Evolutionary conservation across 2,329 filamentous ascomycete species (phyloP).

Genomic region (Botrytis galanthina): DNA sequence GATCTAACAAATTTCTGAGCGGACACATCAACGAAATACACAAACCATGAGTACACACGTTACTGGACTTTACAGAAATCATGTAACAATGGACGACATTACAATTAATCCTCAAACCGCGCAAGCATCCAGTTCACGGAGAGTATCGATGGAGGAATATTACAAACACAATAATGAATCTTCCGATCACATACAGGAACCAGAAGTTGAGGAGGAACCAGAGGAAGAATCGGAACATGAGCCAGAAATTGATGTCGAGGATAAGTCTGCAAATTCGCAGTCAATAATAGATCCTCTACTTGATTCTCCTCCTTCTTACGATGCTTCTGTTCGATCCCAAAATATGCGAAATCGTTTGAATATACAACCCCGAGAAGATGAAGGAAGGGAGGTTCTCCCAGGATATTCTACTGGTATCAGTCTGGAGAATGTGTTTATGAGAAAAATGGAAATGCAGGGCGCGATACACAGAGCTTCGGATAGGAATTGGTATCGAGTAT

Average conservation of each 20-base stretch:
- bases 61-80: constrained; percentile 6
- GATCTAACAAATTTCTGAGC: not conserved
- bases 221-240: constrained; percentile 9
- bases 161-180: constrained; percentile 13
- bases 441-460: constrained; percentile 65
- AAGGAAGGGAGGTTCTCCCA: constrained; percentile 51
- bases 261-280: not conserved
- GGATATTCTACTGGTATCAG: constrained; percentile 55
- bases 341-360: constrained; percentile 29
- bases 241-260: not conserved
- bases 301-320: constrained; percentile 30
- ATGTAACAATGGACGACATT: constrained; percentile 20
- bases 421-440: constrained; percentile 56
- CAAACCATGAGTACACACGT: constrained; percentile 11
- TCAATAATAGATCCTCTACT: not conserved
- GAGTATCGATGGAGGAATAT: constrained; percentile 17
- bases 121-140: not conserved
- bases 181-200: constrained; percentile 4
- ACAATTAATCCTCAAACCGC: not conserved
- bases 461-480: constrained; percentile 61
- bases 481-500: constrained; percentile 62
- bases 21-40: constrained; percentile 1
- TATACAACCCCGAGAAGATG: constrained; percentile 40
- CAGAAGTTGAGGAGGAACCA: constrained; percentile 5
- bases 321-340: constrained; percentile 24